These are phyloP conservation scores for Lablab purpureus DNA, from an alignment of 306 rosid species.

Conservation along the genomic window DNA sequence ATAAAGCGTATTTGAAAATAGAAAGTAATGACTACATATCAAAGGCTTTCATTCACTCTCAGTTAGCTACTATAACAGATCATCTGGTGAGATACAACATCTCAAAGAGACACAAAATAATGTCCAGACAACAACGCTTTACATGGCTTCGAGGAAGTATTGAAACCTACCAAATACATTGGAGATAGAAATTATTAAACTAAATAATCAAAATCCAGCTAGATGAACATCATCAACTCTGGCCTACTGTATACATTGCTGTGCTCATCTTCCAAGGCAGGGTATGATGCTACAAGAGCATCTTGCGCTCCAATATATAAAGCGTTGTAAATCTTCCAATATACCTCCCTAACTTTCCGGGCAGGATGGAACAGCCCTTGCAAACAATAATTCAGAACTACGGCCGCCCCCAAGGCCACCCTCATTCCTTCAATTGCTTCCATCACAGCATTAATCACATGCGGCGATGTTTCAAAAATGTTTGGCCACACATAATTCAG, in stretches of 20 bases:
- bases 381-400: slow-evolving; percentile 68
- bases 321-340: slow-evolving; percentile 53
- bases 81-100: slow-evolving; percentile 25
- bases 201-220: neutral
- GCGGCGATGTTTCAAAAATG: slow-evolving; percentile 95
- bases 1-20: slow-evolving; percentile 37
- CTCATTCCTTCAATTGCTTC: slow-evolving; percentile 99
- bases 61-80: neutral
- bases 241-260: slow-evolving; percentile 50
- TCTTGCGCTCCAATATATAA: slow-evolving; percentile 54
- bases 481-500: slow-evolving; percentile 95
- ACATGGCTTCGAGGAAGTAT: slow-evolving; percentile 27
- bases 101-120: slow-evolving; percentile 24
- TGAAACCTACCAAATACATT: slow-evolving; percentile 20
- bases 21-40: slow-evolving; percentile 39
- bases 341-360: slow-evolving; percentile 52
- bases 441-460: slow-evolving; percentile 95
- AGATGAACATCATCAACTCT: slow-evolving; percentile 50
- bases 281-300: slow-evolving; percentile 55
- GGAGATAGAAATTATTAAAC: neutral
- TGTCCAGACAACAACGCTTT: slow-evolving; percentile 26
- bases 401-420: slow-evolving; percentile 91
- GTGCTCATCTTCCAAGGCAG: slow-evolving; percentile 51
- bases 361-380: slow-evolving; percentile 56
- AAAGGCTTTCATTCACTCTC: slow-evolving; percentile 34